Evolutionary conservation across 805 yeast species (phyloP), one percentile per base, ranked within the genome.

Genomic region (Spathaspora girioi): DNA sequence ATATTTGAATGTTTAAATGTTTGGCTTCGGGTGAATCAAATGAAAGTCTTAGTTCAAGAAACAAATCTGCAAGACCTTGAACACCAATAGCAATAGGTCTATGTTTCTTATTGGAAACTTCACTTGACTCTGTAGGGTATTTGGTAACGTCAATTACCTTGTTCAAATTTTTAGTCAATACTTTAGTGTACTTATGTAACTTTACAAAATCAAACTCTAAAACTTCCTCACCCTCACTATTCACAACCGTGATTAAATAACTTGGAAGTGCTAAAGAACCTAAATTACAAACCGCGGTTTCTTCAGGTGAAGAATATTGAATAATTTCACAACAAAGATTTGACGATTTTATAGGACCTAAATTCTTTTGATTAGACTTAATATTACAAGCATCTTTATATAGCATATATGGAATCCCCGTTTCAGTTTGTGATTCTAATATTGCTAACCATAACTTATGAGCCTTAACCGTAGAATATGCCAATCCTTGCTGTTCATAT

Each of bases 41-140:
- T 43, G 97, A 94, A 52, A 89, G 62, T 61, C 96, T 82, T 55
- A 93, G 75, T 57, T 79, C 76, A 78, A 89, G 81, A 69, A 90
- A 93, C 1, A 86, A 77, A 68, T 93, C 98, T 27, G 98, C 97
- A 50, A 93, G 76, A 52, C 99, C 99, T 69, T 93, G 97, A n/a
- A 93, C 97, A 59, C 99, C 99, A 19, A 93, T 71, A n/a, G 97
- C 97, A 61, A 93, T 82, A 18, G 99, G 98, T 60, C 99, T 79
- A 68, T 93, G 87, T 63, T 83, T 83, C 77, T 81, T 71, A 69
- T 94, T 93, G 15, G 97, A 89, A 45, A 55, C 63, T 61, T 77
- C 78, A 5, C 98, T 93, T 57, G 82, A 87, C 49, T 78, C 81
- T 20, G 89, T 85, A 4, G 99, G 98, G 66, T 93, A 93, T 65